Evolutionary conservation across 2,329 filamentous ascomycete genomes (phyloP).

Genomic region (Ceratocystis ficicola): DNA sequence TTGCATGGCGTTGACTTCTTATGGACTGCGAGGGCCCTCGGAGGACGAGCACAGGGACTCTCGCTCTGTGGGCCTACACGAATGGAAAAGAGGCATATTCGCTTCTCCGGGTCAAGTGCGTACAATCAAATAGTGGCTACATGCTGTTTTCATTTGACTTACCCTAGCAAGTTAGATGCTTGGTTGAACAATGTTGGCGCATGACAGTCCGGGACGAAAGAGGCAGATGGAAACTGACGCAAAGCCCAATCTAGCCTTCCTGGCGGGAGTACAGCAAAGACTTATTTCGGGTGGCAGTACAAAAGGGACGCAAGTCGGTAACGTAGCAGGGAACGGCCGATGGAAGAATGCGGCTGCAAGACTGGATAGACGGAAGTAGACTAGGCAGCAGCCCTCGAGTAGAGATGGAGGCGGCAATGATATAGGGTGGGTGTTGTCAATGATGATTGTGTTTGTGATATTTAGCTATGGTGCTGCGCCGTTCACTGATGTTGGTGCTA

Average conservation of each 20-base stretch:
- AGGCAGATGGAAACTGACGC: neutral
- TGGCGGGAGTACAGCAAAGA: neutral
- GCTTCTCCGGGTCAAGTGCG: no score
- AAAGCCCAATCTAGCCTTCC: neutral
- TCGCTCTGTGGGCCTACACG: no score
- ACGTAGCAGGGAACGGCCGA: neutral
- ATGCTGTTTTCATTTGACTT: neutral
- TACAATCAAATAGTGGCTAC: neutral
- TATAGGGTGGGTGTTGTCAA: neutral
- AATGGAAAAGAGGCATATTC: no score
- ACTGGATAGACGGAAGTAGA: neutral
- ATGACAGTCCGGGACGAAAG: neutral
- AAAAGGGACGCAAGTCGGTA: neutral
- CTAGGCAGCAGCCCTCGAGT: neutral
- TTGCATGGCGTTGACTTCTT: neutral
- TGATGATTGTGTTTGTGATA: neutral
- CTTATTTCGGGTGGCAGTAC: neutral
- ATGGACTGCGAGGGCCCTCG: neutral
- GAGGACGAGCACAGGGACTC: neutral
- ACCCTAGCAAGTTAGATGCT: neutral
- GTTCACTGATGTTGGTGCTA: neutral
- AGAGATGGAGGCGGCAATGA: neutral
- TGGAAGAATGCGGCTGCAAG: neutral
- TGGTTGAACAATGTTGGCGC: neutral
- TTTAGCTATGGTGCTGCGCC: neutral